These are phyloP conservation scores for Magnusiomyces fungicola DNA, from an alignment of 1,139 yeast species.

Conservation along the genomic window DNA sequence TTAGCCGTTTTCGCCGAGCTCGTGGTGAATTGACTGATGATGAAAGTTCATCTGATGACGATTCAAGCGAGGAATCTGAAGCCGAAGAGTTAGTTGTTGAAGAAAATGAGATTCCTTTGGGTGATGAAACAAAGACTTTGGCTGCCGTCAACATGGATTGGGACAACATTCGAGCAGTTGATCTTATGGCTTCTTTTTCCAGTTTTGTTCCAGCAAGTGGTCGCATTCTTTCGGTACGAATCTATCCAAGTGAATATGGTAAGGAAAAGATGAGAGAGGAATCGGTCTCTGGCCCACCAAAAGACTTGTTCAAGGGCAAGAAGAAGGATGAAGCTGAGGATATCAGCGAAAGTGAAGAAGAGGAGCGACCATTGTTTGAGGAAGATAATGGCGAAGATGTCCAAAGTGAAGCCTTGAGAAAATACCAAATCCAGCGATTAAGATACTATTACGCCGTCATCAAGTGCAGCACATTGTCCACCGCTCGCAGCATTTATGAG, in stretches of 20 bases:
- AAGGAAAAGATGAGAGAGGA: conserved; percentile 88
- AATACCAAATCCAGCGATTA: conserved; percentile 69
- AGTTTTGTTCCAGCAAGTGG: conserved; percentile 83
- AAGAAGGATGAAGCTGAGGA: conserved; percentile 30
- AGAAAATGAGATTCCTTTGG: conserved; percentile 60
- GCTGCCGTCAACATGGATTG: conserved; percentile 97
- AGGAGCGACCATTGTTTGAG: conserved; percentile 24
- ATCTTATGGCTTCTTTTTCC: conserved; percentile 80
- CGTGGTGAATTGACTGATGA: conserved; percentile 55
- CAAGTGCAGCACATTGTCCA: conserved; percentile 62
- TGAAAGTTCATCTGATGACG: conserved; percentile 35
- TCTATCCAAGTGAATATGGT: conserved; percentile 93
- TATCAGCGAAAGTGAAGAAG: conserved; percentile 27
- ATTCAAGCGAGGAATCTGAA: conserved; percentile 23
- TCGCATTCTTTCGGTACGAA: conserved; percentile 55
- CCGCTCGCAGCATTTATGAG: conserved; percentile 71
- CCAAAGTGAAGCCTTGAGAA: conserved; percentile 44
- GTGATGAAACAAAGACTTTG: conserved; percentile 73
- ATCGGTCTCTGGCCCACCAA: conserved; percentile 89
- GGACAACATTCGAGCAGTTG: conserved; percentile 86
- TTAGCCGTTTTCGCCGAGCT: conserved; percentile 49
- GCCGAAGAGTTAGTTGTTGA: conserved; percentile 58
- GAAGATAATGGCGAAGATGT: conserved; percentile 42
- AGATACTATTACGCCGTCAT: conserved; percentile 95
- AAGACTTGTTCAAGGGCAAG: conserved; percentile 55